Percentiles rank a stretch among this genome's conserved stretches.
Evolutionary conservation across 2,329 filamentous ascomycete species (phyloP).

Genomic region (Fusarium subglutinans): DNA sequence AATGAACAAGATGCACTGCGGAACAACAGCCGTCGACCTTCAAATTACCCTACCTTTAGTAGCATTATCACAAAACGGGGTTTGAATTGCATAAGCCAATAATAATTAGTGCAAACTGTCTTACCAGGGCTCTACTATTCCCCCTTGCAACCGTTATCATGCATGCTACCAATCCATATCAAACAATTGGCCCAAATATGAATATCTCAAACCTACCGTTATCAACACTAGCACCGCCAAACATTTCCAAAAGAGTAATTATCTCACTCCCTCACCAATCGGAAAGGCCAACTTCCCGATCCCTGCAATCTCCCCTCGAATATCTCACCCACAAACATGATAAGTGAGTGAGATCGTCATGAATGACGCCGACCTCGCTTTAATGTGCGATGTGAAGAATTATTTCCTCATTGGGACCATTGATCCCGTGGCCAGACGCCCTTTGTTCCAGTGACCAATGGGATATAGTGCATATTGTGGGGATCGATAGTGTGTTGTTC

Average conservation of each 20-base stretch:
- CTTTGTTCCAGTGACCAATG: neutral
- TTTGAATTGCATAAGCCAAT: neutral
- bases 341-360: neutral
- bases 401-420: conserved; percentile 3
- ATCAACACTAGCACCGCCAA: neutral
- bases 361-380: conserved; percentile 10
- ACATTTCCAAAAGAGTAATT: conserved; percentile 20
- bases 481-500: neutral
- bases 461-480: neutral
- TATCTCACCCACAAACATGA: neutral
- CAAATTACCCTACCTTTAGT: too few relatives aligned
- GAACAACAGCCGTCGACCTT: neutral
- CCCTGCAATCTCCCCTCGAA: neutral
- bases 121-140: rapidly evolving
- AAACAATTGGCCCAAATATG: neutral
- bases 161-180: neutral
- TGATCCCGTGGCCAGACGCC: conserved; percentile 11
- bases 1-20: neutral
- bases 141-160: neutral
- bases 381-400: conserved; percentile 21
- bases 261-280: conserved; percentile 4
- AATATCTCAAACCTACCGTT: neutral
- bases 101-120: neutral
- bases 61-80: neutral
- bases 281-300: conserved; percentile 15